Conservation (phyloP, 1,284 basidiomycete species). For the Bothia castanella region DNA sequence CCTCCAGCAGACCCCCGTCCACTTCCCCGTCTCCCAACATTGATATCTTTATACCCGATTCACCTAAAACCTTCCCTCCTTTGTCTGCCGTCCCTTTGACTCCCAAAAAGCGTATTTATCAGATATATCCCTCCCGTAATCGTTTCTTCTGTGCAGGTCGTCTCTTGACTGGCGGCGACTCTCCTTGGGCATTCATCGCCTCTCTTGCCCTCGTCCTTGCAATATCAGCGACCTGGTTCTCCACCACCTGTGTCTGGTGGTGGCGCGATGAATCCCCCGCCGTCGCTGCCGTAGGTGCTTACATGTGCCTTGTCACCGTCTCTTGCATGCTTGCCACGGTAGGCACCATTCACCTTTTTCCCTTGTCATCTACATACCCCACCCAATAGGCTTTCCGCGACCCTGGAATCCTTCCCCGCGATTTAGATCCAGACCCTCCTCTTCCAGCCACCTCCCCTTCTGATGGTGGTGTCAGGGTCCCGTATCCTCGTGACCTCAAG, state of each 20-base stretch:
- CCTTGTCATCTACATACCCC: neutral
- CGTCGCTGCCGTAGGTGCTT: slow-evolving; percentile 71
- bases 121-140: slow-evolving; percentile 66
- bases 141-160: slow-evolving; percentile 71
- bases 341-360: slow-evolving; percentile 26
- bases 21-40: slow-evolving; percentile 32
- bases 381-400: slow-evolving; percentile 66
- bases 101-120: slow-evolving; percentile 51
- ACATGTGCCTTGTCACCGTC: slow-evolving; percentile 73
- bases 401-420: slow-evolving; percentile 85
- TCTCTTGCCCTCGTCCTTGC: slow-evolving; percentile 60
- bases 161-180: slow-evolving; percentile 81
- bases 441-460: slow-evolving; percentile 57
- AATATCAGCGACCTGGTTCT: slow-evolving; percentile 77
- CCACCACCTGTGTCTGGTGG: slow-evolving; percentile 82
- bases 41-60: slow-evolving; percentile 25
- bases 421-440: slow-evolving; percentile 81
- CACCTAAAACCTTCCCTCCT: slow-evolving; percentile 33
- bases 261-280: slow-evolving; percentile 75
- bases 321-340: slow-evolving; percentile 76
- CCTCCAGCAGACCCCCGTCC: slow-evolving; percentile 22
- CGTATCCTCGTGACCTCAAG: slow-evolving; percentile 77
- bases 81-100: slow-evolving; percentile 48
- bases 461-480: slow-evolving; percentile 56
- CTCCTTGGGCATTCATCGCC: slow-evolving; percentile 70